A percentile compares a stretch with the other conserved stretches of the same genome.
phyloP scores from a whole-genome alignment of 108 stramenopile species.

The Nitzschia sp. region DNA sequence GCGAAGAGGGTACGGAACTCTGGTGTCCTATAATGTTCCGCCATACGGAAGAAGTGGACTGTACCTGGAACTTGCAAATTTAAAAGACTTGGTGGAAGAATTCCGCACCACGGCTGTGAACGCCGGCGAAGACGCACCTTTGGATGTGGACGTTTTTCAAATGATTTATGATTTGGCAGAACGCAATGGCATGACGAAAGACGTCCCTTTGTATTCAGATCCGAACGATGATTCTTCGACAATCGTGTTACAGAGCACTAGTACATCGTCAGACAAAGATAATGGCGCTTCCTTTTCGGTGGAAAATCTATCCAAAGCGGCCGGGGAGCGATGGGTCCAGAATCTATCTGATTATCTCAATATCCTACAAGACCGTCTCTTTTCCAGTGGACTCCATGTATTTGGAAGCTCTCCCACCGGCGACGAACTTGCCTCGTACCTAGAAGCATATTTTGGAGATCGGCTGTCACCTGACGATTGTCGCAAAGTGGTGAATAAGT shows the following conservation, averaged over 20 bases:
- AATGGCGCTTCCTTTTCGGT: background rate
- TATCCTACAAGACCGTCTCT: slow-evolving; percentile 69
- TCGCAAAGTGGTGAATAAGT: slow-evolving; percentile 10
- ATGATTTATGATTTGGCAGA: slow-evolving; percentile 49
- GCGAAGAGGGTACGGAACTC: slow-evolving; percentile 82
- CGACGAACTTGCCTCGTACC: slow-evolving; percentile 56
- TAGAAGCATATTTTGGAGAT: slow-evolving; percentile 60
- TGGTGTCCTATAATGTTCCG: slow-evolving; percentile 82
- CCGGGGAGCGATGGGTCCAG: slow-evolving; percentile 49
- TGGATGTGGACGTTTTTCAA: slow-evolving; percentile 41
- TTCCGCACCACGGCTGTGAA: slow-evolving; percentile 46
- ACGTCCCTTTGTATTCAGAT: slow-evolving; percentile 42
- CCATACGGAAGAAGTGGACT: slow-evolving; percentile 85
- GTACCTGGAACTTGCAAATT: slow-evolving; percentile 79
- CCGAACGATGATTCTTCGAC: background rate
- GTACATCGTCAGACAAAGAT: background rate
- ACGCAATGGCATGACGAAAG: slow-evolving; percentile 46
- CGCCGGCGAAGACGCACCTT: background rate
- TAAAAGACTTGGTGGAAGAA: slow-evolving; percentile 80
- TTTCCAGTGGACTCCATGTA: slow-evolving; percentile 68
- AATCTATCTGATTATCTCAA: slow-evolving; percentile 51
- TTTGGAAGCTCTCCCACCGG: slow-evolving; percentile 53
- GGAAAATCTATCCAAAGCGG: background rate
- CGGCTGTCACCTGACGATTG: slow-evolving; percentile 47
- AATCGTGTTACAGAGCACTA: no score